Percentiles rank a stretch among this genome's conserved stretches.
phyloP scores from a whole-genome alignment of 805 yeast genomes.

The Kodamaea neixiangensis region DNA sequence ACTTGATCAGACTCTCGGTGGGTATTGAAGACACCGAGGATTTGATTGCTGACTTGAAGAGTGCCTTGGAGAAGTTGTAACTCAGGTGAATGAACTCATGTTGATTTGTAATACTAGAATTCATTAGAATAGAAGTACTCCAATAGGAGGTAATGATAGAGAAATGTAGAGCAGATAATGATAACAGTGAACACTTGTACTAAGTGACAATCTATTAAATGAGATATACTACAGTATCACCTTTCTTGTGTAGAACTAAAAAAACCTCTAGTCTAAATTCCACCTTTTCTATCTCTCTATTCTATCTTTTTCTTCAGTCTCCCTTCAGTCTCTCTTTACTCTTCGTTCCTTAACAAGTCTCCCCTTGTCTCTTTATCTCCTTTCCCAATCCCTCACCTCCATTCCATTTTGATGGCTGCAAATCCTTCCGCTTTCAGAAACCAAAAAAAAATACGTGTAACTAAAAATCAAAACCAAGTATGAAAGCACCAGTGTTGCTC shows the following conservation, averaged over 20 bases:
- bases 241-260: no score
- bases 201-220: no score
- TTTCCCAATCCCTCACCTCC: neutral
- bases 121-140: neutral
- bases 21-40: slow-evolving; percentile 35
- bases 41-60: slow-evolving; percentile 45
- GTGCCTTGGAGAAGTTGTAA: slow-evolving; percentile 53
- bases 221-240: no score
- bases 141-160: no score
- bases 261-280: no score
- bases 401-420: slow-evolving; percentile 1
- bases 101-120: neutral
- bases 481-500: slow-evolving; percentile 7
- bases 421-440: neutral
- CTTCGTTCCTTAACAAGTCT: neutral
- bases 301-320: no score
- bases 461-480: neutral
- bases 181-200: no score
- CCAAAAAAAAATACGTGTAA: slow-evolving; percentile 6
- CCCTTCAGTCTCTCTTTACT: no score
- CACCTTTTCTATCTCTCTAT: no score
- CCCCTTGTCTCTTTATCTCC: neutral
- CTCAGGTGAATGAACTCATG: neutral
- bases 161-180: no score
- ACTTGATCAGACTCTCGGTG: slow-evolving; percentile 60